Base-by-base conservation (phyloP, 139 green algal species). In the Chlorella vulgaris region DNA sequence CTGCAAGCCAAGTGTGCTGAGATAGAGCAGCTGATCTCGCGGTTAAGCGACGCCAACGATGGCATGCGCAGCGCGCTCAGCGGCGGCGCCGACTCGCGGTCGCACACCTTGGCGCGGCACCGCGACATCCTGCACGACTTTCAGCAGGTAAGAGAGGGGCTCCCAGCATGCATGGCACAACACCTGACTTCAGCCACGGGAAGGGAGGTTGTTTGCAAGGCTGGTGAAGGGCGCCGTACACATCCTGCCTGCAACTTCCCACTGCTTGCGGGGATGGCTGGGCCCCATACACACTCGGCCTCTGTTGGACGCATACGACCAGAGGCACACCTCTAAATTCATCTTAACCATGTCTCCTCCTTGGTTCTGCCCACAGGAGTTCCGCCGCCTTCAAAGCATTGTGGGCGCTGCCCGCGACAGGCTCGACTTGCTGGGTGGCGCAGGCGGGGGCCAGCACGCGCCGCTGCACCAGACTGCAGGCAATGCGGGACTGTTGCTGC, bases 51-150 rank as follows among this genome's bases (percentile, higher is more conserved):
- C 69, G 77, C 95, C 1, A 98, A 98, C 70, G 89, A 94, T 60
- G 86, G 89, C 40, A 94, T 98, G 92, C 85, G 83, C 31, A 84
- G 80, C 43, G 80, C 89, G 21, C 80, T 95, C 4, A 86, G 84
- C 33, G 89, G 89, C 50, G 86, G 69, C 36, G 73, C 51, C 10
- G 94, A 98, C 70, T 74, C 91, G 3, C 86, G 95, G 2, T 85
- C 89, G 8, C 96, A 98, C 85, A 97, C 90, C n/a, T 84, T 99
- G 7, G 92, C 93, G 0, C 84, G 96, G 55, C 96, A 99, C 88
- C 86, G 93, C 22, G 96, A 98, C 85, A 98, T 99, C 35, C 84
- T 98, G 35, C 90, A 94, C 22, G 96, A 98, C 71, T 96, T 92
- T 84, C 90, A 85, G 19, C 93, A 97, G 88, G 92, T 88, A 35